Evolutionary conservation across 257 asterid genomes (phyloP).

Genomic region (Solanum neorickii): DNA sequence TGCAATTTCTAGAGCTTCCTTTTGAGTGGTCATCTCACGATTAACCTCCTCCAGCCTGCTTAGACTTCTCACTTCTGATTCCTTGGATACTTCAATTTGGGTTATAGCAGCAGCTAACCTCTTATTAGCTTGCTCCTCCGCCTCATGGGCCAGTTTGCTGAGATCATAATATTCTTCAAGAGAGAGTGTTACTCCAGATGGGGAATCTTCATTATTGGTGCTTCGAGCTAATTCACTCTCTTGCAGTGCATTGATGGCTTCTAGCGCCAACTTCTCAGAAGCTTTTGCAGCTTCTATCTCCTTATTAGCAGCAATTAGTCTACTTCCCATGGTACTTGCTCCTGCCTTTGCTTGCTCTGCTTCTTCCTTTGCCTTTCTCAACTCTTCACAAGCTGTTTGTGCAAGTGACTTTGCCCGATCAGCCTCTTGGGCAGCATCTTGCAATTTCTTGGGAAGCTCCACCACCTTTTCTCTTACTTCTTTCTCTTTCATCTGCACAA

Average conservation of each 20-base stretch:
- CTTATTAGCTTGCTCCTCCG: constrained; percentile 68
- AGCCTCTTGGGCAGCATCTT: constrained; percentile 63
- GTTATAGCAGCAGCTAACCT: constrained; percentile 59
- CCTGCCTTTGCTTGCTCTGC: constrained; percentile 70
- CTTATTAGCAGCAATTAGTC: constrained; percentile 62
- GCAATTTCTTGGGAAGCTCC: constrained; percentile 61
- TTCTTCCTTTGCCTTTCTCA: constrained; percentile 58
- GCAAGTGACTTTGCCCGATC: constrained; percentile 46
- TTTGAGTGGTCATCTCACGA: constrained; percentile 35
- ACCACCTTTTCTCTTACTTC: constrained; percentile 63
- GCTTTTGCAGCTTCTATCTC: constrained; percentile 92
- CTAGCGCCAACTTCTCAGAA: constrained; percentile 80
- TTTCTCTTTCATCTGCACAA: constrained; percentile 47
- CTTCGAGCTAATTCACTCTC: constrained; percentile 70
- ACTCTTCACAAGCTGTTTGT: constrained; percentile 39
- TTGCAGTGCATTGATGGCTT: constrained; percentile 63
- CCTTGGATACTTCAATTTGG: constrained; percentile 72
- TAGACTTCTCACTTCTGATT: constrained; percentile 53
- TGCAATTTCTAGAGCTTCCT: constrained; percentile 44
- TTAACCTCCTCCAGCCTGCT: constrained; percentile 62
- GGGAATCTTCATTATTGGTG: constrained; percentile 30
- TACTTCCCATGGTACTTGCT: constrained; percentile 45
- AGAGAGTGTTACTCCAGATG: constrained; percentile 49
- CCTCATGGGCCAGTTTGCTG: constrained; percentile 76
- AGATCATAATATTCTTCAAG: constrained; percentile 80